A percentile compares a stretch with the other conserved stretches of the same genome.
phyloP scores from a whole-genome alignment of 164 flowering plant species.

The Chloranthus sessilifolius region DNA sequence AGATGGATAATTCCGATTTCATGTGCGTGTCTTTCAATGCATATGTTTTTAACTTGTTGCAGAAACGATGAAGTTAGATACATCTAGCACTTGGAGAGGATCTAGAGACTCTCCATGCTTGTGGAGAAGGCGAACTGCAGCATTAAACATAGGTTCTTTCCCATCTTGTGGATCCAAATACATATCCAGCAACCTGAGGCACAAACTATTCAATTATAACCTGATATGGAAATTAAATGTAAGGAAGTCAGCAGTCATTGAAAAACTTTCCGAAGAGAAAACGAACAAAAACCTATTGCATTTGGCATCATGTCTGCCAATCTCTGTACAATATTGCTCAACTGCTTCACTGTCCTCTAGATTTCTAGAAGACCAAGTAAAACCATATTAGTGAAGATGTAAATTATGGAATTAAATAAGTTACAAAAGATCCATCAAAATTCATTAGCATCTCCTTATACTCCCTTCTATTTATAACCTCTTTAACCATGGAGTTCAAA shows the following conservation, averaged over 20 bases:
- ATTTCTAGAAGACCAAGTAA: conserved; percentile 57
- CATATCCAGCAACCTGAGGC: conserved; percentile 84
- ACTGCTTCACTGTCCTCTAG: conserved; percentile 96
- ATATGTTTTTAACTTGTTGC: too few species aligned
- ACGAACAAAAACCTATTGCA: conserved; percentile 59
- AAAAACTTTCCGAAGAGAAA: conserved; percentile 1
- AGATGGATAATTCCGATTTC: too few species aligned
- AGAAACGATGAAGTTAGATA: conserved; percentile 23
- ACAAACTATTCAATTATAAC: conserved; percentile 6
- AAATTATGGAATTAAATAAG: too few species aligned
- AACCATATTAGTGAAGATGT: too few species aligned
- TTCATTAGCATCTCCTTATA: too few species aligned
- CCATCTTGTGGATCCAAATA: conserved; percentile 95
- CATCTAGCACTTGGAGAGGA: conserved; percentile 93
- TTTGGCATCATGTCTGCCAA: conserved; percentile 94
- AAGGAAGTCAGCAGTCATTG: neutral
- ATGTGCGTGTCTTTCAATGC: too few species aligned
- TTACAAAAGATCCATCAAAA: too few species aligned
- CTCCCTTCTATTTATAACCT: too few species aligned
- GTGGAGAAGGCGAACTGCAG: conserved; percentile 97
- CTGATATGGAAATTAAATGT: neutral
- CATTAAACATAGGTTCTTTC: conserved; percentile 94
- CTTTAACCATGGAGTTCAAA: too few species aligned
- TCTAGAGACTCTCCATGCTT: conserved; percentile 94
- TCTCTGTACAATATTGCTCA: conserved; percentile 92